Evolutionary conservation across 2,329 filamentous ascomycete species (phyloP).

Genomic region (Trichoderma afroharzianum): DNA sequence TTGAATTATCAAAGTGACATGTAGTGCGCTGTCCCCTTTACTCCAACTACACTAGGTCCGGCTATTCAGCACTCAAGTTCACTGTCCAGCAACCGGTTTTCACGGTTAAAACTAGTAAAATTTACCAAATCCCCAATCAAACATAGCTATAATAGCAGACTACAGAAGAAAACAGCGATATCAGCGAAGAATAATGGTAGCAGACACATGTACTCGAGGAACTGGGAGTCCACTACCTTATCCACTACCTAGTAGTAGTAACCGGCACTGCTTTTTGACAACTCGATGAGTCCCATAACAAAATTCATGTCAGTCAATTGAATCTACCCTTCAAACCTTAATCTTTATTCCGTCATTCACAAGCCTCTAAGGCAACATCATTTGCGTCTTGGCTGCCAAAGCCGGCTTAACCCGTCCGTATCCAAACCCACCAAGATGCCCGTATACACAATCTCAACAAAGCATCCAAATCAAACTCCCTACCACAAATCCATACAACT

Average conservation of each 20-base stretch:
- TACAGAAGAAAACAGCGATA: not conserved
- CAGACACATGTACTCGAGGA: not conserved
- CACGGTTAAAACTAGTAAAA: not conserved
- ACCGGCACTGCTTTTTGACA: not conserved
- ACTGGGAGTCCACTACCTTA: not conserved
- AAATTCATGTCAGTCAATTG: too few relatives aligned
- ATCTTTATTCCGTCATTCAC: not conserved
- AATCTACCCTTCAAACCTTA: not conserved
- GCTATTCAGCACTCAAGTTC: not conserved
- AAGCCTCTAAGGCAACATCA: accelerated
- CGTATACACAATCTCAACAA: not conserved
- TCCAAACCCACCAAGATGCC: not conserved
- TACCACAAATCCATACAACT: not conserved
- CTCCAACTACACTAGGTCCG: not conserved
- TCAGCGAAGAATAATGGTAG: not conserved
- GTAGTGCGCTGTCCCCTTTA: not conserved
- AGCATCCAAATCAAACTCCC: not conserved
- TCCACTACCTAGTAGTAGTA: not conserved
- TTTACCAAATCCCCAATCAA: not conserved
- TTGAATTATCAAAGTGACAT: not conserved
- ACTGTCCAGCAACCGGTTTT: not conserved
- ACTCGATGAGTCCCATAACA: not conserved
- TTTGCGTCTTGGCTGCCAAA: not conserved
- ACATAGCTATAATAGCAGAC: not conserved
- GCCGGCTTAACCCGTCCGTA: not conserved